phyloP scores from a whole-genome alignment of 75 land plant genomes.

The Cunninghamia lanceolata region DNA sequence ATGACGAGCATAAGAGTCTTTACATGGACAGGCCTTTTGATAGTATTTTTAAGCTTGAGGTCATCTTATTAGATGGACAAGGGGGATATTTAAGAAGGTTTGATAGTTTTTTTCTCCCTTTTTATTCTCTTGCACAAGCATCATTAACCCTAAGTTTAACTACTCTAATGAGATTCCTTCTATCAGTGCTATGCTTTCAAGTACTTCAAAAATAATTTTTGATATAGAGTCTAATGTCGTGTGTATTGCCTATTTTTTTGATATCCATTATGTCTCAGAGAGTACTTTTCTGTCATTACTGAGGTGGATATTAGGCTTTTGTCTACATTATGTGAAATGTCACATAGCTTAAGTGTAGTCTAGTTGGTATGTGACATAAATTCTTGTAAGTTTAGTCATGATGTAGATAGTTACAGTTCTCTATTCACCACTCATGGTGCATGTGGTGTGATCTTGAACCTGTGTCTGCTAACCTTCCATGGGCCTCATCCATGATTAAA shows the following conservation, averaged over 20 bases:
- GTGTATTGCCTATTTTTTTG: not conserved
- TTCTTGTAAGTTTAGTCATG: conserved; percentile 11
- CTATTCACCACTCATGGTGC: conserved; percentile 9
- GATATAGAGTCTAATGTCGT: not conserved
- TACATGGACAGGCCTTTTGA: too few relatives aligned
- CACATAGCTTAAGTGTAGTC: not conserved
- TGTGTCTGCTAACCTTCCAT: conserved; percentile 58
- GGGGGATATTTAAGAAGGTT: too few relatives aligned
- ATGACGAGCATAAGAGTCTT: too few relatives aligned
- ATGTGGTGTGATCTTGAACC: conserved; percentile 21
- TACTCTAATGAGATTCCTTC: conserved; percentile 56
- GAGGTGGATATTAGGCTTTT: not conserved
- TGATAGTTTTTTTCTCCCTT: too few relatives aligned
- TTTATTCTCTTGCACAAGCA: too few relatives aligned
- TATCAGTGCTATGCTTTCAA: conserved; percentile 45
- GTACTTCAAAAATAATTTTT: not conserved
- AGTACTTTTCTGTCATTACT: not conserved
- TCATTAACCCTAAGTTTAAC: conserved; percentile 49
- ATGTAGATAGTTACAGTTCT: conserved; percentile 12
- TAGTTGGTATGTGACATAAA: not conserved
- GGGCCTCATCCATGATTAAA: conserved; percentile 49
- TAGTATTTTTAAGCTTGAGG: too few relatives aligned
- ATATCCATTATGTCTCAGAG: not conserved
- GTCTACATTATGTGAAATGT: not conserved
- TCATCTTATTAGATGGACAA: too few relatives aligned